A percentile compares a stretch with the other conserved stretches of the same genome.
phyloP scores from a whole-genome alignment of 73 alveolate species.

The Diophrys appendiculata region DNA sequence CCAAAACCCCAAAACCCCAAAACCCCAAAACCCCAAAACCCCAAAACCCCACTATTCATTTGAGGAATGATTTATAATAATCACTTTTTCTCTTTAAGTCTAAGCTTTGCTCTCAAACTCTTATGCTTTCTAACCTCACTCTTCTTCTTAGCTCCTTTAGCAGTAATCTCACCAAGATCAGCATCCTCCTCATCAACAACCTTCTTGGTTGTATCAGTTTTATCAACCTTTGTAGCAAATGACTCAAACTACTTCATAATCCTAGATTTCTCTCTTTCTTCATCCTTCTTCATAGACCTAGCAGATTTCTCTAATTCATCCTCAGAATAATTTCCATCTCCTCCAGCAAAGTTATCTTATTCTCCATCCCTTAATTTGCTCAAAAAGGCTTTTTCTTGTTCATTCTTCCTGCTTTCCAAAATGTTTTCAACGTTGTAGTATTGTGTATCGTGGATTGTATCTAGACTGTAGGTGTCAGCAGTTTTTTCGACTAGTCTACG shows the following conservation, averaged over 20 bases:
- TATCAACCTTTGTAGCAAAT: conserved; percentile 9
- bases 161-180: background rate
- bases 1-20: conserved; percentile 22
- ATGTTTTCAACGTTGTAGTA: conserved; percentile 4
- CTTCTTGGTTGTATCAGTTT: background rate
- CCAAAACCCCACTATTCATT: conserved; percentile 24
- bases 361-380: background rate
- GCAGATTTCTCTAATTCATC: conserved; percentile 16
- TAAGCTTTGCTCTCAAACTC: conserved; percentile 43
- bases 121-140: conserved; percentile 35
- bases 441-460: background rate
- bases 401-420: background rate
- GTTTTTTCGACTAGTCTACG: conserved; percentile 32
- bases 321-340: background rate
- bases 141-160: conserved; percentile 10
- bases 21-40: conserved; percentile 46
- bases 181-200: conserved; percentile 6
- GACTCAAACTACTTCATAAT: conserved; percentile 39
- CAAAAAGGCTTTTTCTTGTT: background rate
- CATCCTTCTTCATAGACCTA: conserved; percentile 27
- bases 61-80: too few species aligned
- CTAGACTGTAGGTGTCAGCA: conserved; percentile 21
- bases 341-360: background rate
- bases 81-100: conserved; percentile 18
- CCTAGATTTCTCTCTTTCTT: conserved; percentile 35